Evolutionary conservation across 192 early-diverging fungal genomes (phyloP).

Genomic region (Rhizophagus clarus): DNA sequence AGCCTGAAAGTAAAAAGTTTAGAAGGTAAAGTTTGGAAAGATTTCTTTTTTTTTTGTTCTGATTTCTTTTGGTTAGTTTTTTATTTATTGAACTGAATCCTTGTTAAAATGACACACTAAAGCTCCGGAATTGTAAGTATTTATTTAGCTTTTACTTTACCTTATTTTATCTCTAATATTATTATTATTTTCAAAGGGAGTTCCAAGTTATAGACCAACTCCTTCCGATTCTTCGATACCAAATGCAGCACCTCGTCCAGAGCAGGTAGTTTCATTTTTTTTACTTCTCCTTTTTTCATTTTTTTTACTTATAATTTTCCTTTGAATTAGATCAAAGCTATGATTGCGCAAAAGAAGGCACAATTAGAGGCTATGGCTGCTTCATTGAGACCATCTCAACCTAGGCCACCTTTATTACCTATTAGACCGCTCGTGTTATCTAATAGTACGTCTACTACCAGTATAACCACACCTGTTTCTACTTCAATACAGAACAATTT

Average conservation of each 20-base stretch:
- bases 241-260: conserved; percentile 4
- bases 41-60: neutral
- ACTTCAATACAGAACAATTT: neutral
- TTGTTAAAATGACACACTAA: neutral
- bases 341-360: conserved; percentile 48
- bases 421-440: neutral
- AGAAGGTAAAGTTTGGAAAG: neutral
- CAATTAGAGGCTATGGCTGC: conserved; percentile 34
- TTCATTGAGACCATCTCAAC: conserved; percentile 26
- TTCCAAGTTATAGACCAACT: conserved; percentile 14
- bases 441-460: neutral
- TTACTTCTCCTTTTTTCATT: neutral
- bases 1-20: conserved; percentile 11
- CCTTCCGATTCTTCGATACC: conserved; percentile 4
- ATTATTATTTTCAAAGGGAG: neutral
- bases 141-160: neutral
- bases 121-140: neutral
- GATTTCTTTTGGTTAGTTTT: neutral
- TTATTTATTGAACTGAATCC: neutral
- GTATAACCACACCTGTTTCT: neutral
- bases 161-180: neutral
- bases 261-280: neutral
- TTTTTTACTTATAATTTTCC: neutral
- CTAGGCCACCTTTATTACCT: neutral
- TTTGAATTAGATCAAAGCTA: conserved; percentile 44